Evolutionary conservation across 2,329 filamentous ascomycete genomes (phyloP).

Genomic region (Sarocladium oryzae): DNA sequence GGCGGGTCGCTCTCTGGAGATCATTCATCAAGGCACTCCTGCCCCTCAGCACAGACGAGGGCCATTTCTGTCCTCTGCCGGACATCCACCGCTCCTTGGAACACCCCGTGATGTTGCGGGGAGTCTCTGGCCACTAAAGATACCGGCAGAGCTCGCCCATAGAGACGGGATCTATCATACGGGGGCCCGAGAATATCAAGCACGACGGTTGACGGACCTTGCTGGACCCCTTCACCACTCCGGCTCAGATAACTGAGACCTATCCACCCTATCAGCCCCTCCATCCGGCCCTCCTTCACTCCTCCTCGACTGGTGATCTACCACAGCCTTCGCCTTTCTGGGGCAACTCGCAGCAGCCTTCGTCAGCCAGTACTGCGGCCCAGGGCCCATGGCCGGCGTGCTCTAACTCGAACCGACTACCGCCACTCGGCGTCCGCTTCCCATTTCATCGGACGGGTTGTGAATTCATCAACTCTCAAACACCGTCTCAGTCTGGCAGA

Average conservation of each 20-base stretch:
- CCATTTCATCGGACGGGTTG: not conserved
- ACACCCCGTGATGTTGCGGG: not conserved
- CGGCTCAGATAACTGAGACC: constrained; percentile 9
- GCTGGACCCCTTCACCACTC: not conserved
- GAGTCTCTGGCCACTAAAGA: not conserved
- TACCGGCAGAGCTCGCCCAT: not conserved
- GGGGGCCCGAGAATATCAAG: not conserved
- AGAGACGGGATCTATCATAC: not conserved
- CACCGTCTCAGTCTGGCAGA: constrained; percentile 14
- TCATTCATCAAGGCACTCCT: not conserved
- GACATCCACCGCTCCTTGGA: not conserved
- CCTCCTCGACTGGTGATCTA: constrained; percentile 10
- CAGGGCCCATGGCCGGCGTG: not conserved
- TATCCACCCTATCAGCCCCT: constrained; percentile 10
- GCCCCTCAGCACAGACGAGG: not conserved
- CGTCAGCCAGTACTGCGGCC: constrained; percentile 1
- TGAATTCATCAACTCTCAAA: constrained; percentile 11
- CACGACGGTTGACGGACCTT: not conserved
- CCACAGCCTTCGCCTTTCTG: constrained; percentile 19
- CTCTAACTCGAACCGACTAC: not conserved
- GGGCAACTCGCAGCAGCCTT: constrained; percentile 14
- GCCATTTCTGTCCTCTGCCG: not conserved
- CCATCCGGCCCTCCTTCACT: constrained; percentile 10
- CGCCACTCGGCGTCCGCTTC: not conserved
- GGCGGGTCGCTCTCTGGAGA: not conserved